Evolutionary conservation across 768 basidiomycete genomes (phyloP).

Genomic region (Boletellus sp.): DNA sequence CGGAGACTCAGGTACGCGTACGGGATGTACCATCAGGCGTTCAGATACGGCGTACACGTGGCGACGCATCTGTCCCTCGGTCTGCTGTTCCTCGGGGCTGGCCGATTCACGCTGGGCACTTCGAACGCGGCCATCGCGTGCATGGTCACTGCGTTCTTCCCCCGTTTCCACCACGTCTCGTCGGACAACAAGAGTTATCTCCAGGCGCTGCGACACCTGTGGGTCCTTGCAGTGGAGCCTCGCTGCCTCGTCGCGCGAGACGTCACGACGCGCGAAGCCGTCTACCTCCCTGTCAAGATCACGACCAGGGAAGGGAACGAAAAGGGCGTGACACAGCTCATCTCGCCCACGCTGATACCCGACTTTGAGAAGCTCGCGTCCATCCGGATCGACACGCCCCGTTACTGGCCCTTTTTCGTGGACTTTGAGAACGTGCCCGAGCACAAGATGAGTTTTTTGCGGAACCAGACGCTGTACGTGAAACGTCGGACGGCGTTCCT

Average conservation of each 20-base stretch:
- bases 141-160: slow-evolving; percentile 89
- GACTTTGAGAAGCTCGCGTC: slow-evolving; percentile 78
- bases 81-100: slow-evolving; percentile 88
- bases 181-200: slow-evolving; percentile 88
- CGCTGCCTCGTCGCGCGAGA: slow-evolving; percentile 89
- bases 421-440: slow-evolving; percentile 65
- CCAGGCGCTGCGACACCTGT: slow-evolving; percentile 91
- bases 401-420: slow-evolving; percentile 92
- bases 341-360: slow-evolving; percentile 90
- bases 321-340: slow-evolving; percentile 68
- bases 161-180: slow-evolving; percentile 73
- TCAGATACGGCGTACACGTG: slow-evolving; percentile 86
- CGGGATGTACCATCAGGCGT: slow-evolving; percentile 72
- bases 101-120: slow-evolving; percentile 86
- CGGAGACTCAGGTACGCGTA: slow-evolving; percentile 85
- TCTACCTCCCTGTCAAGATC: slow-evolving; percentile 90
- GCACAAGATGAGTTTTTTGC: slow-evolving; percentile 67
- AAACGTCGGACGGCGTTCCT: slow-evolving; percentile 91
- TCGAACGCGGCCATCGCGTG: slow-evolving; percentile 90
- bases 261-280: slow-evolving; percentile 85
- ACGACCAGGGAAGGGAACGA: slow-evolving; percentile 65
- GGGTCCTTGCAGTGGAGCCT: slow-evolving; percentile 95
- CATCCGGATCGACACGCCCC: slow-evolving; percentile 86
- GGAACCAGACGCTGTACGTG: slow-evolving; percentile 82
- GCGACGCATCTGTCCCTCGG: slow-evolving; percentile 90